Percentiles rank a stretch among this genome's conserved stretches.
Evolutionary conservation across 257 asterid genomes (phyloP).

Genomic region (Solanum pennellii): DNA sequence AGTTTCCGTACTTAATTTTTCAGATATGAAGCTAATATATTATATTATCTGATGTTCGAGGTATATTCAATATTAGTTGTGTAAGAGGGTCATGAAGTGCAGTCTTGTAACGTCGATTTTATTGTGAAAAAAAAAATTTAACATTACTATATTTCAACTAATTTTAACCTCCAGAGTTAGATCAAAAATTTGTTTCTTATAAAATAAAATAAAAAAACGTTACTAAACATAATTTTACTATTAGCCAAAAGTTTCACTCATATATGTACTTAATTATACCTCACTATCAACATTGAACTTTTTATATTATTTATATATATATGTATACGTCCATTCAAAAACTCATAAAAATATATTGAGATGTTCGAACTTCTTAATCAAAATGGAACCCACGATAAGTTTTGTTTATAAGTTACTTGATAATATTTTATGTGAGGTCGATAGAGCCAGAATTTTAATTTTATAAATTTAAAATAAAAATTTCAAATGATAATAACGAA

Average conservation of each 20-base stretch:
- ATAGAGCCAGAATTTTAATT: rapidly evolving
- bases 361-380: not conserved
- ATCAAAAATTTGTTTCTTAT: not conserved
- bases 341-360: not conserved
- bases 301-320: not conserved
- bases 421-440: not conserved
- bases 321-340: not conserved
- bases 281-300: not conserved
- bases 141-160: not conserved
- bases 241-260: not conserved
- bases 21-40: not conserved
- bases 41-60: not conserved
- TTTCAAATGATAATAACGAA: rapidly evolving
- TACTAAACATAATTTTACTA: not conserved
- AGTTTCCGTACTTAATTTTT: not conserved
- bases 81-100: not conserved
- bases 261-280: not conserved
- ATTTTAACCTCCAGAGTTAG: not conserved
- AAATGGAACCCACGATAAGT: not conserved
- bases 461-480: not conserved
- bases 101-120: not conserved
- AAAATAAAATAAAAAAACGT: not conserved
- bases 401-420: not conserved
- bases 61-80: not conserved
- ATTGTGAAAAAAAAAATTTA: not conserved